These are phyloP conservation scores for Apiotrichum gracile DNA, from an alignment of 1,284 basidiomycete genomes.

Conservation along the genomic window DNA sequence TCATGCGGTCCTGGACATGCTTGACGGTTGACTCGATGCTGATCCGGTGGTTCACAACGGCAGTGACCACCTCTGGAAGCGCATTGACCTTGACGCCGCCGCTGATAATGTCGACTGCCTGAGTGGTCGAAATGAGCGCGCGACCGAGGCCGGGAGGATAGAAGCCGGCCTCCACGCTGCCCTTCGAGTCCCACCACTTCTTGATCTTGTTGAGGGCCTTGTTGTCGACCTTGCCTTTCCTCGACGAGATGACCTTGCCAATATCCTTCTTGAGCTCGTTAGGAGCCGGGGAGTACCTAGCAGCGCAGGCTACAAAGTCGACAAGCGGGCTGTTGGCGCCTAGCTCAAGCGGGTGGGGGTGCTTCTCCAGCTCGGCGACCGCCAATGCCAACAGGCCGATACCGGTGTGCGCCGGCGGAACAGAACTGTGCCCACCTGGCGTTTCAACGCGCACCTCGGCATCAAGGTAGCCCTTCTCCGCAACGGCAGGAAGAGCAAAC, in stretches of 20 bases:
- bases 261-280: slow-evolving; percentile 21
- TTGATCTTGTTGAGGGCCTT: slow-evolving; percentile 31
- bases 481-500: slow-evolving; percentile 54
- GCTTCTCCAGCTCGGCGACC: slow-evolving; percentile 36
- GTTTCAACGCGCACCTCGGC: slow-evolving; percentile 55
- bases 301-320: slow-evolving; percentile 28
- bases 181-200: slow-evolving; percentile 23
- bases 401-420: slow-evolving; percentile 30
- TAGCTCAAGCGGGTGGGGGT: slow-evolving; percentile 34
- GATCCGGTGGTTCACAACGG: slow-evolving; percentile 44
- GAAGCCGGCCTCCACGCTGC: slow-evolving; percentile 15
- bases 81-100: slow-evolving; percentile 45
- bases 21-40: slow-evolving; percentile 28
- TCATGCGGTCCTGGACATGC: slow-evolving; percentile 33
- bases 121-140: slow-evolving; percentile 38
- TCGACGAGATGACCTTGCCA: slow-evolving; percentile 16
- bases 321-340: slow-evolving; percentile 27
- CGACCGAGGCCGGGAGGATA: slow-evolving; percentile 15
- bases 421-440: slow-evolving; percentile 52
- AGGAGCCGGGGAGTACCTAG: slow-evolving; percentile 24
- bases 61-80: slow-evolving; percentile 38
- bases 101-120: slow-evolving; percentile 41
- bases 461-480: slow-evolving; percentile 63
- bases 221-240: slow-evolving; percentile 24
- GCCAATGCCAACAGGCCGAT: slow-evolving; percentile 41